Evolutionary conservation across 2,329 filamentous ascomycete genomes (phyloP).

Genomic region (Xylariaceae sp.): DNA sequence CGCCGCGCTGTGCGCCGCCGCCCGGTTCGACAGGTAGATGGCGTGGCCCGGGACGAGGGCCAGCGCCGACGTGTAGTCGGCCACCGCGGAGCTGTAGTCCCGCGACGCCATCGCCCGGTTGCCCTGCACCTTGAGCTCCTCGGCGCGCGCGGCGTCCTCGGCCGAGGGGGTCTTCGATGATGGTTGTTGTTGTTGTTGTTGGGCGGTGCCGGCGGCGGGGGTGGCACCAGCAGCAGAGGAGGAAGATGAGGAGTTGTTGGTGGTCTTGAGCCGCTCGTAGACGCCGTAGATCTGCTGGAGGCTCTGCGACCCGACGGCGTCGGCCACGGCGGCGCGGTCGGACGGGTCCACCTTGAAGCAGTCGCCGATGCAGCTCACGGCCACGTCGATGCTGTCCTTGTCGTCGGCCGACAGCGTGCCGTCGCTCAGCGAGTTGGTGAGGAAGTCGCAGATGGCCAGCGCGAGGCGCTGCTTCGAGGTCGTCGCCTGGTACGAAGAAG

Average conservation of each 20-base stretch:
- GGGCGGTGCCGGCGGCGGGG: slow-evolving; percentile 21
- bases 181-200: too few species aligned
- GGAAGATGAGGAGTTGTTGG: slow-evolving; percentile 24
- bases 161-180: slow-evolving; percentile 32
- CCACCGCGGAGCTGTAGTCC: slow-evolving; percentile 77
- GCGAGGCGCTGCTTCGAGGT: slow-evolving; percentile 75
- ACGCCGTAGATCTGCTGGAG: slow-evolving; percentile 88
- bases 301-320: slow-evolving; percentile 78
- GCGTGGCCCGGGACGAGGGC: slow-evolving; percentile 76
- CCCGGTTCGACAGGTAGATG: slow-evolving; percentile 96
- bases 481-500: slow-evolving; percentile 30
- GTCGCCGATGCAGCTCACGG: slow-evolving; percentile 88
- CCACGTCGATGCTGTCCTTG: slow-evolving; percentile 88
- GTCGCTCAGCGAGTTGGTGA: slow-evolving; percentile 74
- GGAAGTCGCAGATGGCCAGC: slow-evolving; percentile 95
- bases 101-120: slow-evolving; percentile 94
- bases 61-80: slow-evolving; percentile 82
- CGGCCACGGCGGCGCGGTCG: slow-evolving; percentile 62
- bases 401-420: slow-evolving; percentile 85
- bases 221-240: slow-evolving; percentile 37
- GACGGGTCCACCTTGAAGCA: slow-evolving; percentile 90
- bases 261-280: slow-evolving; percentile 85
- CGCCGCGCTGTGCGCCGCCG: slow-evolving; percentile 81
- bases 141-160: slow-evolving; percentile 70
- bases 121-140: slow-evolving; percentile 80